Base-by-base conservation (phyloP, 371 early-diverging fungal species). In the Mortierella sp. region DNA sequence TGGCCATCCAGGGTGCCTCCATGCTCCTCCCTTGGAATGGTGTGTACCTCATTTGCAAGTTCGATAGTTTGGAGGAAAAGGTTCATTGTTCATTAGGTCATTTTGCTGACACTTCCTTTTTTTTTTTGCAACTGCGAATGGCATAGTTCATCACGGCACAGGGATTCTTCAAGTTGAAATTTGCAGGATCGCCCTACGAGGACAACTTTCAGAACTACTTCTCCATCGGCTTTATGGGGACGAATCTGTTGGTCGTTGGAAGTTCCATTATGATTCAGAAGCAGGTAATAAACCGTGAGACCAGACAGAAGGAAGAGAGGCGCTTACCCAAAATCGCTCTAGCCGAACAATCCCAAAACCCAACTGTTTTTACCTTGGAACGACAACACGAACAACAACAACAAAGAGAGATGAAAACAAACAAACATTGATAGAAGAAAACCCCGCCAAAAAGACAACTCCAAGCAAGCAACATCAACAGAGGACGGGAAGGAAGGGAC, bases 21-120 rank as follows among this genome's bases (percentile, higher is more conserved):
- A 94, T 95, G 90, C 88, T 96, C 43, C 85, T 96, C 21, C 95
- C 95, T 24, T 96, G 96, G 96, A 96, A 96, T 88, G 93, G 94
- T 94, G 91, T 3, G 94, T 94, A 91, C 21, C 2, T n/a, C 56
- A 56, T n/a, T n/a, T 56, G 10, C 3, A 8, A 56, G 18, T 27
- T 27, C 27, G 56, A n/a, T 5, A 16, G n/a, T 7, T 7, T 56
- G n/a, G 14, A 24, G 12, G 11, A 18, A 18, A 3, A 5, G 41
- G 41, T 43, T 43, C 8, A 24, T 43, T 43, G 46, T 24, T 35
- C 35, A 18, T 70, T 43, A 6, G 41, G 0, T 41, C 10, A 8
- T 43, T 43, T 5, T 35, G 8, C 16, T 27, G 48, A 72, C 46
- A 27, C 3, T 35, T 29, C 48, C 48, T 21, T 41, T 43, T 6